phyloP scores from a whole-genome alignment of 1,139 yeast species.

The Schizosaccharomyces versatilis region DNA sequence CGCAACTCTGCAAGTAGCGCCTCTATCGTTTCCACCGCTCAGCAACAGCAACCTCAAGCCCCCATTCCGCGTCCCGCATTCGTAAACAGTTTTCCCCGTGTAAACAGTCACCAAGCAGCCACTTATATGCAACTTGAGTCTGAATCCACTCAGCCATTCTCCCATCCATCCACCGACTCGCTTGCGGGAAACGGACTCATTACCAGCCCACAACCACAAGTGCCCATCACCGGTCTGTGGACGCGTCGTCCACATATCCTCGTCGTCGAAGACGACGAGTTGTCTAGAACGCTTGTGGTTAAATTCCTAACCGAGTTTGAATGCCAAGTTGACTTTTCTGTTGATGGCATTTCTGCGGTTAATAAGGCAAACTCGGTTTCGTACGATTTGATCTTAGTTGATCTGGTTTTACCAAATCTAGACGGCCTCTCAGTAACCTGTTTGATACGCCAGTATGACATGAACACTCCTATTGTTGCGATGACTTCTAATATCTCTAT shows the following conservation, averaged over 20 bases:
- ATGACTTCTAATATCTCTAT: constrained; percentile 82
- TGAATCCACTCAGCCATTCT: neutral
- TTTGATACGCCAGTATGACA: constrained; percentile 62
- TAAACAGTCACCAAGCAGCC: neutral
- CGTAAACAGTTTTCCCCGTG: neutral
- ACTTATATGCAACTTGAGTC: neutral
- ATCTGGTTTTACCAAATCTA: constrained; percentile 78
- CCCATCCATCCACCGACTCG: neutral
- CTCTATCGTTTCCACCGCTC: too few species aligned
- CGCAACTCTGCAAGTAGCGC: too few species aligned
- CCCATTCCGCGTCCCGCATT: neutral
- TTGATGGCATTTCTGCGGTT: constrained; percentile 79
- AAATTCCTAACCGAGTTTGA: constrained; percentile 72
- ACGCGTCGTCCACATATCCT: constrained; percentile 26
- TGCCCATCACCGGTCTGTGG: constrained; percentile 10
- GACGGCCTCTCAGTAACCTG: constrained; percentile 90
- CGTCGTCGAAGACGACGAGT: constrained; percentile 69
- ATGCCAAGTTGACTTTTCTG: constrained; percentile 76
- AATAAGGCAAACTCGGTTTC: constrained; percentile 36
- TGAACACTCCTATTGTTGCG: constrained; percentile 70
- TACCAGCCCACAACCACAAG: neutral
- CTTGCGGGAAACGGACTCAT: neutral
- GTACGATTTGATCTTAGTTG: constrained; percentile 63
- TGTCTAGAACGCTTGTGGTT: constrained; percentile 33
- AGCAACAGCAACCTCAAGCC: too few species aligned